A percentile compares a stretch with the other conserved stretches of the same genome.
Conservation (phyloP, 2,329 filamentous ascomycete genomes). For the Fusarium coicis region DNA sequence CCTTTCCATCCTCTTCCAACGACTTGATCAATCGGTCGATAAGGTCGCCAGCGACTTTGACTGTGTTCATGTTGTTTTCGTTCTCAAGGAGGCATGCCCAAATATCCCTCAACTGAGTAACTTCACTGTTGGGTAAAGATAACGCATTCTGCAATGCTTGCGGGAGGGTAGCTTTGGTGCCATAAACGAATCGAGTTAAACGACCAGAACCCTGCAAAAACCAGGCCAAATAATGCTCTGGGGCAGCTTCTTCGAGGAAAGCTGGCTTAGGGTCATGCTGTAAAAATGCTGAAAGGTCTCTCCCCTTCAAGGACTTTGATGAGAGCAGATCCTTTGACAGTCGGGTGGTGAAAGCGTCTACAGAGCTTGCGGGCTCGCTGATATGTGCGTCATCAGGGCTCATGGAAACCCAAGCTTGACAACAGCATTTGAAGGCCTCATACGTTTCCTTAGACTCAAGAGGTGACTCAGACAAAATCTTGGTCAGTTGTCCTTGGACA, state of each 20-base stretch:
- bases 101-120: slow-evolving; percentile 32
- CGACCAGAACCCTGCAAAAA: slow-evolving; percentile 49
- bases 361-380: slow-evolving; percentile 46
- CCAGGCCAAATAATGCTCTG: slow-evolving; percentile 50
- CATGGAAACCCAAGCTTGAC: slow-evolving; percentile 52
- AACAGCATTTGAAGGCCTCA: slow-evolving; percentile 55
- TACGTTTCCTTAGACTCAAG: slow-evolving; percentile 51
- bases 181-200: slow-evolving; percentile 45
- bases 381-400: slow-evolving; percentile 49
- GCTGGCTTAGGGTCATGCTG: slow-evolving; percentile 28
- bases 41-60: slow-evolving; percentile 47
- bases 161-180: slow-evolving; percentile 40
- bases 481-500: slow-evolving; percentile 48
- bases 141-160: slow-evolving; percentile 42
- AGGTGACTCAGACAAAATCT: slow-evolving; percentile 47
- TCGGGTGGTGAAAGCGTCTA: slow-evolving; percentile 49
- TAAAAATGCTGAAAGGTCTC: slow-evolving; percentile 29
- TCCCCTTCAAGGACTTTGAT: slow-evolving; percentile 36
- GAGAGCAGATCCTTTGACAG: slow-evolving; percentile 47
- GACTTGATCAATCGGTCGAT: slow-evolving; percentile 48
- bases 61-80: slow-evolving; percentile 52
- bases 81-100: slow-evolving; percentile 51
- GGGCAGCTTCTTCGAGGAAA: slow-evolving; percentile 42
- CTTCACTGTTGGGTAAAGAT: slow-evolving; percentile 26
- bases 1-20: slow-evolving; percentile 44